Evolutionary conservation across 2,329 filamentous ascomycete species (phyloP), one percentile per base, ranked within the genome.

Genomic region (Colletotrichum eleusines): DNA sequence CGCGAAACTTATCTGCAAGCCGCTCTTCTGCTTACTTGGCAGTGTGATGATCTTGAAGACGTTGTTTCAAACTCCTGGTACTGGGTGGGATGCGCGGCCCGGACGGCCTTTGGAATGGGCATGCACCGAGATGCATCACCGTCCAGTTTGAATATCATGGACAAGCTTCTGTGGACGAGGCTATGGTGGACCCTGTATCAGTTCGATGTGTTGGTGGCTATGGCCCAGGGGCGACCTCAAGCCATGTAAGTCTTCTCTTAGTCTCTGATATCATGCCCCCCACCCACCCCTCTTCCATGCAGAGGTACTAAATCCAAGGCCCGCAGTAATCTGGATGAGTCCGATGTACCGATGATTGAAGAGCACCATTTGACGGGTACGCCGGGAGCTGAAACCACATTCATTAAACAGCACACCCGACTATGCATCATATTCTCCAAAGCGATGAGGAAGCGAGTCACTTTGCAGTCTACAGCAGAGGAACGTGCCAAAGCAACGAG

Each of bases 1-100:
- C 82, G 87, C 18, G 83, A 86, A 71, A 81, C 83, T 40, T 80
- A 88, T 60, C 81, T 89, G n/a, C 87, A 89, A 75, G 84, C 84
- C 4, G 85, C 86, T 2, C 77, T 89, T 28, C 80, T 89, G 1
- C 74, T 89, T 63, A 88, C 86, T 2, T 89, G 87, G 87, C 84
- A 87, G 72, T 84, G 85, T 1, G 85, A 88, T 59, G 83, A 84
- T 18, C 84, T 86, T 31, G 87, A 89, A 72, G 86, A 88, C 75
- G 84, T 88, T 8, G 79, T 85, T 5, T 84, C 85, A 48, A 88
- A 88, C 73, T 83, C 84, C 20, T 87, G 81, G 78, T 78, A 80
- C 70, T 88, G 86, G 86, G 80, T 88, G 8, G 87, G 87, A 2
- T 80, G 86, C 4, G 87, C 86, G 6, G 81, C 81, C 23, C 81